Conservation (phyloP, 1,284 basidiomycete genomes). For the Cutaneotrichosporon curvatum region DNA sequence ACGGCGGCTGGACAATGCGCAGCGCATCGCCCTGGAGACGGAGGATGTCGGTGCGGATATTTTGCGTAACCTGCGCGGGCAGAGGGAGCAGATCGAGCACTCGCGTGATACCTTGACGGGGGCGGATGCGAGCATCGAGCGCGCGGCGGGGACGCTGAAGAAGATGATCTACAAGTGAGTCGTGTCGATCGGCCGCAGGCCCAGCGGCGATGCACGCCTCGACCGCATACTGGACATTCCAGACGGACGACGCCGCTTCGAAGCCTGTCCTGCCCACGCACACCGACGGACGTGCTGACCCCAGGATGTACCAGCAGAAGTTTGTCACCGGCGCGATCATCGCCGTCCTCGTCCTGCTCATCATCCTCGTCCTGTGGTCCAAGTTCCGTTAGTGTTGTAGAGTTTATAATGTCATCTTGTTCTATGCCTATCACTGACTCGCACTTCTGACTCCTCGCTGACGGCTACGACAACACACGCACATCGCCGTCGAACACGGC, state of each 20-base stretch:
- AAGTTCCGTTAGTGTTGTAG: conserved; percentile 27
- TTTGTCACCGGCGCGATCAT: conserved; percentile 47
- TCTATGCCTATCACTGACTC: no score
- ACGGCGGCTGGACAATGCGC: conserved; percentile 76
- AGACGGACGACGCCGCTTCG: no score
- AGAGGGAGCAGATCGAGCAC: conserved; percentile 94
- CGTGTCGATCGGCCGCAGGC: not conserved
- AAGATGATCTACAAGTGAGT: conserved; percentile 56
- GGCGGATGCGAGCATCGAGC: conserved; percentile 54
- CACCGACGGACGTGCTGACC: not conserved
- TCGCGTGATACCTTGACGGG: conserved; percentile 62
- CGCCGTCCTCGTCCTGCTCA: conserved; percentile 44
- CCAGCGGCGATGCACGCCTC: not conserved
- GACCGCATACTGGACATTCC: no score
- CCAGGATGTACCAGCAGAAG: conserved; percentile 48
- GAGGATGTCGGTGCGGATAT: conserved; percentile 94
- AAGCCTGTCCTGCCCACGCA: not conserved
- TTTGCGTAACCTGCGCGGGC: conserved; percentile 70
- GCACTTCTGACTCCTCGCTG: no score
- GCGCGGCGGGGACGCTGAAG: conserved; percentile 54
- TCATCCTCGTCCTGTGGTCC: conserved; percentile 46
- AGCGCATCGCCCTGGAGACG: conserved; percentile 89
- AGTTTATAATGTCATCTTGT: not conserved
- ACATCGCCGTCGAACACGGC: conserved; percentile 7
- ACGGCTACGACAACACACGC: no score